Conservation (phyloP, 2,329 filamentous ascomycete genomes). For the Fusarium newnesense region DNA sequence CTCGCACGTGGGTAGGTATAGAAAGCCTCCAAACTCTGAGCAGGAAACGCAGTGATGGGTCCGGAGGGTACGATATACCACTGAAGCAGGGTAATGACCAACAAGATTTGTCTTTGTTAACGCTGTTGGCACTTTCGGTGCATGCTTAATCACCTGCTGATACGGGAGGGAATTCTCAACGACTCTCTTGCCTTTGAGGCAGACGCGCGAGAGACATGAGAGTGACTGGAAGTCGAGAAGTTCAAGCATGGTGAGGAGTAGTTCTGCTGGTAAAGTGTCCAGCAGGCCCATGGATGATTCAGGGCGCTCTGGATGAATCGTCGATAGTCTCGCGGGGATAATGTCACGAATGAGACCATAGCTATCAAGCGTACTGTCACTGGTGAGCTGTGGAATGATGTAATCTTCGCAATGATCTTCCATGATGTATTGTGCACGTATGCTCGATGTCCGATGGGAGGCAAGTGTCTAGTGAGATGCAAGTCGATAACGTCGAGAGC, state of each 20-base stretch:
- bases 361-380: too few species aligned
- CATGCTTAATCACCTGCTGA: background rate
- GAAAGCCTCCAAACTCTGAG: background rate
- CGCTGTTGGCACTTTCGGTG: background rate
- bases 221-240: background rate
- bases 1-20: background rate
- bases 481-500: too few species aligned
- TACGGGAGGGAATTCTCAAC: background rate
- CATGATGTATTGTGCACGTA: too few species aligned
- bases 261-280: rapidly evolving
- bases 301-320: background rate
- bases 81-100: background rate
- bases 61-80: background rate
- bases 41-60: background rate
- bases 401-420: too few species aligned
- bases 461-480: too few species aligned
- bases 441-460: too few species aligned
- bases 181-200: background rate
- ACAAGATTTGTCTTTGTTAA: background rate
- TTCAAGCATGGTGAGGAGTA: background rate
- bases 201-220: background rate
- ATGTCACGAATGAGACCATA: too few species aligned
- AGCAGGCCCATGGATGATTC: background rate
- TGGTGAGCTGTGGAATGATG: too few species aligned
- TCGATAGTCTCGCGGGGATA: too few species aligned